A percentile compares a stretch with the other conserved stretches of the same genome.
Evolutionary conservation across 805 yeast species (phyloP).

Genomic region (Ogataea nitratoaversa): DNA sequence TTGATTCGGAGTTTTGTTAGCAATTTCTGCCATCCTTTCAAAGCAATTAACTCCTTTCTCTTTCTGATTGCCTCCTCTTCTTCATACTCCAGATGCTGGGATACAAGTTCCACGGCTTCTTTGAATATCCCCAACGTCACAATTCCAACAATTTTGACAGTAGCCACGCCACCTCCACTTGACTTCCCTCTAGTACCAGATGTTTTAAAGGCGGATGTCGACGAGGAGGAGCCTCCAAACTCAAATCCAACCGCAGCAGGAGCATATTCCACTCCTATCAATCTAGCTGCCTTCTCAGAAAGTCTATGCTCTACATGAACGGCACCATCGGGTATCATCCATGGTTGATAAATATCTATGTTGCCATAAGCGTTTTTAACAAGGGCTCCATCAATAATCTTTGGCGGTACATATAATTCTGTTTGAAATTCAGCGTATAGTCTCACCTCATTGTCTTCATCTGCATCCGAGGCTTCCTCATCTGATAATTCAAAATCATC

Average conservation of each 20-base stretch:
- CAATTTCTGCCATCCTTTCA: conserved; percentile 51
- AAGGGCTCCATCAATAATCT: conserved; percentile 60
- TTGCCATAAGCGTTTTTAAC: conserved; percentile 79
- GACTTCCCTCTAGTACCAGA: conserved; percentile 20
- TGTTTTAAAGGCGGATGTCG: conserved; percentile 36
- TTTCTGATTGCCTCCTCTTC: conserved; percentile 42
- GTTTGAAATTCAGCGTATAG: conserved; percentile 81
- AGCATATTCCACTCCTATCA: conserved; percentile 73
- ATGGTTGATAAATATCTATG: conserved; percentile 69
- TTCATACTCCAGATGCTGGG: conserved; percentile 45
- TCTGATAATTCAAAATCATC: conserved; percentile 24
- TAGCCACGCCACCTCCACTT: conserved; percentile 33
- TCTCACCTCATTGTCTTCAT: conserved; percentile 49
- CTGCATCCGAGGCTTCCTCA: conserved; percentile 31
- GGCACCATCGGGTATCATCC: conserved; percentile 85
- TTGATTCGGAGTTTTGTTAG: conserved; percentile 46
- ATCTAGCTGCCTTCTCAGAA: conserved; percentile 66
- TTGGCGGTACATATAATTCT: conserved; percentile 61
- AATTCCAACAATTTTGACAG: conserved; percentile 70
- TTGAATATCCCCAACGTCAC: conserved; percentile 60
- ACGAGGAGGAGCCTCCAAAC: conserved; percentile 35
- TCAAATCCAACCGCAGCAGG: conserved; percentile 87
- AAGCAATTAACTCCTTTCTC: conserved; percentile 44
- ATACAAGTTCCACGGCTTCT: conserved; percentile 55
- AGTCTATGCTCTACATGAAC: conserved; percentile 50